Evolutionary conservation across 768 basidiomycete species (phyloP), one percentile per base, ranked within the genome.

Genomic region (Mrakia gelida): DNA sequence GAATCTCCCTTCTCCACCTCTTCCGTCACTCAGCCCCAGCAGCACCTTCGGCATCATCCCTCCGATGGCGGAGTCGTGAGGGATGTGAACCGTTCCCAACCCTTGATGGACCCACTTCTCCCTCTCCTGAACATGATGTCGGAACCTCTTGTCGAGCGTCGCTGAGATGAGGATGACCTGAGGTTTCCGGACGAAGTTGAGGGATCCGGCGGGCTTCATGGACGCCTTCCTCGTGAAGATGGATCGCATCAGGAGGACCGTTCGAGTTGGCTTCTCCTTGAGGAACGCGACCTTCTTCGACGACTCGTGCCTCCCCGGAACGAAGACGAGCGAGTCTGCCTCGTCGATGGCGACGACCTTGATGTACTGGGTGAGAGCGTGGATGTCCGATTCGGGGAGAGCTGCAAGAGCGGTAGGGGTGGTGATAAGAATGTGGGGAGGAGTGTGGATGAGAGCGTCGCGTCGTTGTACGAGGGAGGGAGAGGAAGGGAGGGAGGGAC

Each of bases 341-440:
- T 70, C 67, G 38, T 70, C 67, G 38, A 70, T 41, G 67, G 67
- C 67, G 67, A 70, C 43, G 38, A 70, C 67, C 7, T 23, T 34
- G 67, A 70, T 38, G 26, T 34, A 70, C 23, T 70, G 67, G 21
- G 67, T 45, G 67, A 70, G 67, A 18, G 67, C 18, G 67, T 70
- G 67, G 38, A 70, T 70, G 41, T 41, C 38, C 41, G 10, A 23
- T 13, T 41, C 38, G 9, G 67, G 23, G 34, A 70, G 67, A 30
- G 67, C 67, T 10, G 67, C 67, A 7, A 70, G 67, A 15, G 67
- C 67, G 67, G 67, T 70, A 10, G 67, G 67, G 15, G 38, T 43
- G 38, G 23, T n/a, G 67, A 70, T 70, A 41, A 70, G 67, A 41
- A 70, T 70, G 67, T 70, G 67, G 13, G 67, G 67, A 26, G 67